Evolutionary conservation across 1,284 basidiomycete species (phyloP), one percentile per base, ranked within the genome.

Genomic region (Apiotrichum siamense): DNA sequence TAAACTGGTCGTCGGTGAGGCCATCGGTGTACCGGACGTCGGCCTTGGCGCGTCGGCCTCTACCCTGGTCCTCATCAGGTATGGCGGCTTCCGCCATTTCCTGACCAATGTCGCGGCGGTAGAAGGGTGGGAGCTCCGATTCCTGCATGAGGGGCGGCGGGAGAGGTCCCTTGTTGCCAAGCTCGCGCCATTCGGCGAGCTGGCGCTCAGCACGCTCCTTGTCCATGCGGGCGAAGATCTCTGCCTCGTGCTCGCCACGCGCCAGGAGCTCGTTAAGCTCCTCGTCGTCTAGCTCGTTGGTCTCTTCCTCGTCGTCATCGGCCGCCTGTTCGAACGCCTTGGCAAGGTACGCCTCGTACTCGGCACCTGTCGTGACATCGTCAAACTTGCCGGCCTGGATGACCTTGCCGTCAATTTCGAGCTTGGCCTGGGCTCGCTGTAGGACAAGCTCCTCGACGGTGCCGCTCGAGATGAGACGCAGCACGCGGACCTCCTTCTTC

Each of bases 361-460:
- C 96, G 70, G 96, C 93, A 55, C 90, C 88, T 2, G 92, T 96
- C 18, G 93, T 96, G 75, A 97, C 94, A 75, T 98, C 96, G 75
- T 99, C 96, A 78, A 97, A 98, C 54, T 92, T 90, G 80, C 94
- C 94, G 47, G 94, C 94, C 77, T 97, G 92, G 66, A 97, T 96
- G 76, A 98, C 93, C 75, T 98, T 98, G 77, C 96, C 93, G 73
- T 99, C 96, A 69, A 99, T 96, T 67, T 97, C 94, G 46, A 98
- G 85, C 80, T 99, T 99, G 75, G 85, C 89, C 58, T 91, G 85
- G 3, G 96, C 96, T 59, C 92, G 83, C 42, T 88, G 87, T 61
- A 96, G 85, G 80, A 97, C 97, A 10, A 92, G 89, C 76, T 98
- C 94, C 74, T 98, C 96, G 17, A 98, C 92, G 60, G 90, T 96